A percentile compares a stretch with the other conserved stretches of the same genome.
phyloP scores from a whole-genome alignment of 2,329 filamentous ascomycete species.

The Emericellopsis cladophorae region DNA sequence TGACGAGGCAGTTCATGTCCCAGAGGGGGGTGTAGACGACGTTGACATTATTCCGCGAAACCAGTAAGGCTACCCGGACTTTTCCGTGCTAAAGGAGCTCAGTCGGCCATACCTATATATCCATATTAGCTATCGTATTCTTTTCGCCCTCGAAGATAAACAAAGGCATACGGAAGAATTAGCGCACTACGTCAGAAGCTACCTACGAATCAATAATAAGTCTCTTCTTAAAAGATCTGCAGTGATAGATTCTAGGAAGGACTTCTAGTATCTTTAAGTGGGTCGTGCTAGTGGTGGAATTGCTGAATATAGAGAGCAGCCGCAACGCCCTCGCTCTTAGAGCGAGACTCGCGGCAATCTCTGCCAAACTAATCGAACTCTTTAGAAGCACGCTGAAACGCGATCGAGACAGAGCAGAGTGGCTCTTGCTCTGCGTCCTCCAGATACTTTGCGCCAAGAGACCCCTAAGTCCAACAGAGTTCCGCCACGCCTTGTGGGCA shows the following conservation, averaged over 20 bases:
- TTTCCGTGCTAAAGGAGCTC: background rate
- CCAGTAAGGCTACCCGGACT: background rate
- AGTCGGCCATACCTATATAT: slow-evolving; percentile 10
- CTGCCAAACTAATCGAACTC: slow-evolving; percentile 26
- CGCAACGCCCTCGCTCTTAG: slow-evolving; percentile 12
- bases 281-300: slow-evolving; percentile 25
- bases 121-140: background rate
- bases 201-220: background rate
- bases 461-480: background rate
- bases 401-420: slow-evolving; percentile 17
- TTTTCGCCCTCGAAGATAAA: background rate
- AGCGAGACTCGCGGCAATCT: slow-evolving; percentile 18
- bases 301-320: slow-evolving; percentile 21
- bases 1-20: no score
- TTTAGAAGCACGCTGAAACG: slow-evolving; percentile 32
- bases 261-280: slow-evolving; percentile 29
- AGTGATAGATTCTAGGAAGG: slow-evolving; percentile 17
- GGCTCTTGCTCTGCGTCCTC: slow-evolving; percentile 13
- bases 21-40: no score
- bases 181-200: background rate
- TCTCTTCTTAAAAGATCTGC: background rate
- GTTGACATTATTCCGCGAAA: background rate
- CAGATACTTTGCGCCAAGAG: background rate
- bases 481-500: background rate
- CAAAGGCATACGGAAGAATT: background rate